Conservation (phyloP, 2,329 filamentous ascomycete species). For the Colletotrichum magnum region DNA sequence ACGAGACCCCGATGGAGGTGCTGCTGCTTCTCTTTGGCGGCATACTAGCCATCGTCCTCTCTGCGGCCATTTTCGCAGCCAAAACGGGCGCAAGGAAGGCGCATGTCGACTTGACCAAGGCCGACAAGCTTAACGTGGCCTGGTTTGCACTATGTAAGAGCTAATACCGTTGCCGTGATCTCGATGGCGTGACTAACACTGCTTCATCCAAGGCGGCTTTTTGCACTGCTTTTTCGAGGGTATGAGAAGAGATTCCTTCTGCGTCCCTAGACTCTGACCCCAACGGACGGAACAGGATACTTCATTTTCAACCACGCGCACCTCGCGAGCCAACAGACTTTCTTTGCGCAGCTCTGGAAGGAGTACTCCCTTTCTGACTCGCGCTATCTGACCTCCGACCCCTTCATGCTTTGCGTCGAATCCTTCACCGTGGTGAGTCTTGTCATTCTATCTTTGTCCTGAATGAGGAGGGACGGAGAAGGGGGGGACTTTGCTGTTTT, state of each 20-base stretch:
- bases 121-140: constrained; percentile 60
- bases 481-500: too few relatives aligned
- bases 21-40: constrained; percentile 56
- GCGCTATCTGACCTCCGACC: constrained; percentile 84
- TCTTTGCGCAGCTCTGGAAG: constrained; percentile 92
- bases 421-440: constrained; percentile 79
- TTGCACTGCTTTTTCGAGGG: constrained; percentile 89
- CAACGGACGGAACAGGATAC: constrained; percentile 68
- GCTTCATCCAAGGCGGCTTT: constrained; percentile 66
- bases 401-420: constrained; percentile 91
- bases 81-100: constrained; percentile 46
- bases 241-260: constrained; percentile 45
- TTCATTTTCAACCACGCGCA: constrained; percentile 78
- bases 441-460: not conserved
- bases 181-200: constrained; percentile 35
- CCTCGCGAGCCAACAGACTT: constrained; percentile 76
- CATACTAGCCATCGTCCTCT: constrained; percentile 54
- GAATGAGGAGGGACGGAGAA: not conserved
- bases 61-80: constrained; percentile 49
- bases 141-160: constrained; percentile 72
- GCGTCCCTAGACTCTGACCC: not conserved
- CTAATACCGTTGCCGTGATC: constrained; percentile 17
- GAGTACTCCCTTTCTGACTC: constrained; percentile 92
- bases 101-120: constrained; percentile 45
- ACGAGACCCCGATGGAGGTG: constrained; percentile 55